Evolutionary conservation across 1,284 basidiomycete species (phyloP).

Genomic region (Uromyces viciae-fabae): DNA sequence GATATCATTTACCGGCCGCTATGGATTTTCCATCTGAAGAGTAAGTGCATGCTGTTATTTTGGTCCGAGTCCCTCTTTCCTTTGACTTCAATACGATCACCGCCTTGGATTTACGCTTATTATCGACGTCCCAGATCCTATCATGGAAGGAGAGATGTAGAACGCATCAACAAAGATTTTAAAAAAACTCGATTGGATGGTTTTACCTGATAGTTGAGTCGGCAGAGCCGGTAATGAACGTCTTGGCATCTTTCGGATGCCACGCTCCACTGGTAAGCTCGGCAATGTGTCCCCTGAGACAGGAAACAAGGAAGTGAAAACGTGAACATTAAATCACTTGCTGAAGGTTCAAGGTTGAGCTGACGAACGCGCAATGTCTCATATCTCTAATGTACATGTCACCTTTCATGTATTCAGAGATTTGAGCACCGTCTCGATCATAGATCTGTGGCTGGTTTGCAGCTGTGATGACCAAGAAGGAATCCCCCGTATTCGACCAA

Average conservation of each 20-base stretch:
- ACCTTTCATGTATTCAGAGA: constrained; percentile 83
- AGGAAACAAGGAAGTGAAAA: no score
- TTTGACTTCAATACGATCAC: constrained; percentile 96
- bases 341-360: background rate
- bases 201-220: constrained; percentile 86
- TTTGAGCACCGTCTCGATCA: constrained; percentile 72
- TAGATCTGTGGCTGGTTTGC: constrained; percentile 83
- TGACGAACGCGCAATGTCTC: constrained; percentile 81
- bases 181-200: background rate
- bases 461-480: constrained; percentile 79
- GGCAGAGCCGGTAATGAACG: constrained; percentile 86
- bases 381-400: constrained; percentile 98
- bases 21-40: constrained; percentile 79
- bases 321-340: no score
- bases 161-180: background rate
- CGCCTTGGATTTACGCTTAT: constrained; percentile 80
- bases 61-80: constrained; percentile 88
- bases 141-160: constrained; percentile 18
- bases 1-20: constrained; percentile 67
- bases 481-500: constrained; percentile 78
- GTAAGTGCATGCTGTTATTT: constrained; percentile 80
- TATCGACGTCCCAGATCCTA: constrained; percentile 88
- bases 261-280: constrained; percentile 84
- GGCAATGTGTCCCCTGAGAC: constrained; percentile 79
- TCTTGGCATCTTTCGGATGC: constrained; percentile 77